phyloP scores from a whole-genome alignment of 768 basidiomycete species.

The Lentinula sp. region DNA sequence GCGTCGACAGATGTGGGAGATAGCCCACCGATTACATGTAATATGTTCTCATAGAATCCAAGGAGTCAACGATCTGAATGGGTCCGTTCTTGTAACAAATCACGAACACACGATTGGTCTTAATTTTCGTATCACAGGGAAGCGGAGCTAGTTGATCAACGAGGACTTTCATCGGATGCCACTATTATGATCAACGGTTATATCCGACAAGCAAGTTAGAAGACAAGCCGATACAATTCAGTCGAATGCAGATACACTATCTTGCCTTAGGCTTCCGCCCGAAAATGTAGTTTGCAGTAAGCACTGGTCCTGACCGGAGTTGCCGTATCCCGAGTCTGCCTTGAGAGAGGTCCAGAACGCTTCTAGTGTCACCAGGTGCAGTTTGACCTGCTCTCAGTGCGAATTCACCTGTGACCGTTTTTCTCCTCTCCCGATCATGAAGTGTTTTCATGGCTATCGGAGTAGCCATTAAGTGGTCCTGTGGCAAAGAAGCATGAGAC shows the following conservation, averaged over 20 bases:
- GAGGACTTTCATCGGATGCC: no score
- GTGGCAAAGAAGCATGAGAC: conserved; percentile 10
- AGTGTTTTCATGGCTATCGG: conserved; percentile 47
- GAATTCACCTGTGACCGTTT: conserved; percentile 14
- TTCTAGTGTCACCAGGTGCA: conserved; percentile 49
- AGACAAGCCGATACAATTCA: not conserved
- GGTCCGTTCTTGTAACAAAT: no score
- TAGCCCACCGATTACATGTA: no score
- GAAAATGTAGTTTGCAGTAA: conserved; percentile 4
- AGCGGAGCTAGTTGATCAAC: no score
- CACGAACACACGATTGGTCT: no score
- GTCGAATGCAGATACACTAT: not conserved
- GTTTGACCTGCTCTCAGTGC: conserved; percentile 48
- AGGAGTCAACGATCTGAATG: no score
- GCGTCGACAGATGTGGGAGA: no score
- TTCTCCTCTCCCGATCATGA: conserved; percentile 29
- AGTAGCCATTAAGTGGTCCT: conserved; percentile 67
- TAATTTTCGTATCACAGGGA: no score
- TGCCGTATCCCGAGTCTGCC: conserved; percentile 36
- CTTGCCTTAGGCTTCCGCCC: not conserved
- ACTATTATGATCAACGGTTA: not conserved
- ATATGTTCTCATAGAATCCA: no score
- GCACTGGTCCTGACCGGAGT: not conserved
- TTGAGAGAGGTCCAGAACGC: conserved; percentile 48
- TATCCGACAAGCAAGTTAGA: not conserved